Conservation (phyloP, 2,329 filamentous ascomycete genomes). For the Apiospora pterosperma region DNA sequence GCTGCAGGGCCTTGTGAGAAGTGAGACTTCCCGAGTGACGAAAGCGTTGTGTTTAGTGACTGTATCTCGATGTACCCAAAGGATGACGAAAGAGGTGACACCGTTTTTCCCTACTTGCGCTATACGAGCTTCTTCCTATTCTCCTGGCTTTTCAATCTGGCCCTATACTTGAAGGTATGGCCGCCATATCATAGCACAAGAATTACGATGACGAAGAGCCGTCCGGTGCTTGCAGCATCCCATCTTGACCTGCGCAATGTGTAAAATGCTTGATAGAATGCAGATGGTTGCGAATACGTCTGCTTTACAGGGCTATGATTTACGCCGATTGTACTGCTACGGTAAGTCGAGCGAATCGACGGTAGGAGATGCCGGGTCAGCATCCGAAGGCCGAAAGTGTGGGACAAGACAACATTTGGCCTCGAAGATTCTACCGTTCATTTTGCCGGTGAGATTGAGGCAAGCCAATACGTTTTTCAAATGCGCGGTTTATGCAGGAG, state of each 20-base stretch:
- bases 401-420: not conserved
- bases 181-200: too few species aligned
- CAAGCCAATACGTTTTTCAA: not conserved
- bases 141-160: too few species aligned
- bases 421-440: not conserved
- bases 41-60: not conserved
- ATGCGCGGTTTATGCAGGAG: not conserved
- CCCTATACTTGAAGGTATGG: too few species aligned
- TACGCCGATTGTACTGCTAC: not conserved
- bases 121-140: too few species aligned
- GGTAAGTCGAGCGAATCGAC: not conserved
- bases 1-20: not conserved
- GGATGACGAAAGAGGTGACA: too few species aligned
- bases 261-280: too few species aligned
- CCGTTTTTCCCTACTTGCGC: too few species aligned
- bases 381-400: not conserved
- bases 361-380: not conserved
- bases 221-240: too few species aligned
- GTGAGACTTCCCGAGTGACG: not conserved
- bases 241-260: too few species aligned
- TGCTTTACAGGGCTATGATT: too few species aligned
- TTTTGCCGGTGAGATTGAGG: not conserved
- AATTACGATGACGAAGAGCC: too few species aligned
- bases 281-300: too few species aligned
- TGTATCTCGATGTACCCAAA: not conserved